These are phyloP conservation scores for Pilasporangium apinafurcum DNA, from an alignment of 352 stramenopile genomes.

Conservation along the genomic window DNA sequence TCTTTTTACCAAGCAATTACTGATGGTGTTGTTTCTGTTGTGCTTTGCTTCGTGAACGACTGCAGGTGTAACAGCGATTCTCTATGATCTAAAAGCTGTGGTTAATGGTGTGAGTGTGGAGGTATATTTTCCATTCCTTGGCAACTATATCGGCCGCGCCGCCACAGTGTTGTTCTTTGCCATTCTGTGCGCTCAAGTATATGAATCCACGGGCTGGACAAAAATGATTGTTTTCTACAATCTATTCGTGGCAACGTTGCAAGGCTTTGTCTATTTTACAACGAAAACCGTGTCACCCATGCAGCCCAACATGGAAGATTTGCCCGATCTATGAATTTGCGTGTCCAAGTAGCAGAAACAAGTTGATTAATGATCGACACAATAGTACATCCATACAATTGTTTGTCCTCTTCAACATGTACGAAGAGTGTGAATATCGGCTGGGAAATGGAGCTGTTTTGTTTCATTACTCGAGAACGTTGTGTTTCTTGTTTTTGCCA, in stretches of 20 bases:
- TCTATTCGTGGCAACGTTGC: constrained; percentile 60
- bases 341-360: too few relatives aligned
- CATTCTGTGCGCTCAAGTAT: constrained; percentile 61
- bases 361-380: too few relatives aligned
- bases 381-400: too few relatives aligned
- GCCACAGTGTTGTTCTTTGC: constrained; percentile 79
- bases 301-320: constrained; percentile 54
- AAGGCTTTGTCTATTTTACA: constrained; percentile 80
- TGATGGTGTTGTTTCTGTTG: background rate
- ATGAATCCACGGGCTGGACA: constrained; percentile 64
- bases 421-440: too few relatives aligned
- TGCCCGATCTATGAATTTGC: constrained; percentile 56
- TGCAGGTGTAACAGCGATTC: constrained; percentile 58
- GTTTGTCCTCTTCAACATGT: too few relatives aligned
- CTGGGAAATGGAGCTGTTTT: too few relatives aligned
- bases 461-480: too few relatives aligned
- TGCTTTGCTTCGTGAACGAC: background rate
- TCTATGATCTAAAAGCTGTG: constrained; percentile 83
- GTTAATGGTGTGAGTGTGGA: constrained; percentile 80
- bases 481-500: too few relatives aligned
- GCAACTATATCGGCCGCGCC: constrained; percentile 82
- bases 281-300: constrained; percentile 64
- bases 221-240: constrained; percentile 75
- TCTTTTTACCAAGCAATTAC: background rate
- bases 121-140: constrained; percentile 80